A percentile compares a stretch with the other conserved stretches of the same genome.
These are phyloP conservation scores for Fusarium succisae DNA, from an alignment of 2,329 filamentous ascomycete species.

Conservation along the genomic window DNA sequence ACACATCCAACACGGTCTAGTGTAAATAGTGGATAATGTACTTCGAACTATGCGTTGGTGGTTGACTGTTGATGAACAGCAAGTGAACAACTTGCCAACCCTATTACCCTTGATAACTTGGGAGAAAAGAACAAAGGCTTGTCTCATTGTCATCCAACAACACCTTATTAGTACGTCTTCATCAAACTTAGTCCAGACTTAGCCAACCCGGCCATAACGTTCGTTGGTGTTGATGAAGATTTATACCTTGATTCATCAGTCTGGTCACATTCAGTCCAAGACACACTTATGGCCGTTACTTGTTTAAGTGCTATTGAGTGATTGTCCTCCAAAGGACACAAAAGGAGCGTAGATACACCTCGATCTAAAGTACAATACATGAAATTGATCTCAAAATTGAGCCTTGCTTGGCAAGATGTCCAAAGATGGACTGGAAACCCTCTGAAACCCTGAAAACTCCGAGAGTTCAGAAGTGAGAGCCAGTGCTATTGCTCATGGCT, in stretches of 20 bases:
- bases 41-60: background rate
- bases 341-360: slow-evolving; percentile 36
- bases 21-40: background rate
- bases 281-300: background rate
- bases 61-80: background rate
- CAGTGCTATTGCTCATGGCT: background rate
- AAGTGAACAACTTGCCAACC: background rate
- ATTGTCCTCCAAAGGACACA: background rate
- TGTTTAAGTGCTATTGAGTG: slow-evolving; percentile 5
- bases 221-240: background rate
- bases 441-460: slow-evolving; percentile 1
- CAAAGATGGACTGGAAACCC: slow-evolving; percentile 19
- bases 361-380: slow-evolving; percentile 37
- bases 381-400: slow-evolving; percentile 34
- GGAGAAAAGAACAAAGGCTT: background rate
- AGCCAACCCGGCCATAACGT: background rate
- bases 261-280: background rate
- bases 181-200: too few species aligned
- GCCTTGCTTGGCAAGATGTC: slow-evolving; percentile 29
- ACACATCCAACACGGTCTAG: background rate
- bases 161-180: background rate
- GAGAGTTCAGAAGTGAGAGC: slow-evolving; percentile 2
- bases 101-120: background rate
- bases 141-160: background rate
- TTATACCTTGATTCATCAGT: background rate